phyloP scores from a whole-genome alignment of 2,329 filamentous ascomycete genomes.

The Arthrobotrys megalospora region DNA sequence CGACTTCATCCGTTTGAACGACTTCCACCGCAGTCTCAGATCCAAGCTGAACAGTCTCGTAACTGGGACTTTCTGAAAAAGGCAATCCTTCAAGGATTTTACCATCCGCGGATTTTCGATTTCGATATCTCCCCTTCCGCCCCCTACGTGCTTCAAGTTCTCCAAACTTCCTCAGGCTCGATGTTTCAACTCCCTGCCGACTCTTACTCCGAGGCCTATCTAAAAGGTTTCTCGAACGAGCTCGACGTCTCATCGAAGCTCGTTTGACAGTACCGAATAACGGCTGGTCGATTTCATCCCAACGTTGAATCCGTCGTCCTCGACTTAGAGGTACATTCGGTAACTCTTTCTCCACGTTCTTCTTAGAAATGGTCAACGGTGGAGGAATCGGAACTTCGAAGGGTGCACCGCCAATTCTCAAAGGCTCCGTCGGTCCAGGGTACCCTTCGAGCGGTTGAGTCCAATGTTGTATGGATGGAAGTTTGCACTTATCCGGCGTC shows the following conservation, averaged over 20 bases:
- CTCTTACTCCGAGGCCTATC: background rate
- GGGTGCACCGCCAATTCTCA: background rate
- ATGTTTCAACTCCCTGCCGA: background rate
- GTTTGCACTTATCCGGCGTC: constrained; percentile 27
- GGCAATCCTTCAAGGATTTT: background rate
- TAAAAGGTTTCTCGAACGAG: background rate
- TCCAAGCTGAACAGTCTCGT: constrained; percentile 16
- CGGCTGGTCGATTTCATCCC: background rate
- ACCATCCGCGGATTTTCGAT: background rate
- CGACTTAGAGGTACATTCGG: background rate
- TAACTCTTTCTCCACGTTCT: constrained; percentile 3
- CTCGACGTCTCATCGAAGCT: constrained; percentile 15
- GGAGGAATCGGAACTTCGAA: constrained; percentile 10
- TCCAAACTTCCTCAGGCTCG: constrained; percentile 36
- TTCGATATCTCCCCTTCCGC: constrained; percentile 18
- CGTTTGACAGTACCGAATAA: constrained; percentile 15
- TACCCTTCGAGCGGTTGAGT: background rate
- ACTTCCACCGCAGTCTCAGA: background rate
- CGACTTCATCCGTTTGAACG: background rate
- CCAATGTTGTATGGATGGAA: constrained; percentile 44
- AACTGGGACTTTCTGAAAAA: constrained; percentile 1
- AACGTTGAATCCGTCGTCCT: background rate
- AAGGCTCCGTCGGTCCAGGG: background rate
- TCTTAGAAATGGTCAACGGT: background rate
- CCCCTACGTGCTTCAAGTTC: constrained; percentile 17